A percentile compares a stretch with the other conserved stretches of the same genome.
Conservation (phyloP, 1,284 basidiomycete genomes). For the Neolentinus lepideus region DNA sequence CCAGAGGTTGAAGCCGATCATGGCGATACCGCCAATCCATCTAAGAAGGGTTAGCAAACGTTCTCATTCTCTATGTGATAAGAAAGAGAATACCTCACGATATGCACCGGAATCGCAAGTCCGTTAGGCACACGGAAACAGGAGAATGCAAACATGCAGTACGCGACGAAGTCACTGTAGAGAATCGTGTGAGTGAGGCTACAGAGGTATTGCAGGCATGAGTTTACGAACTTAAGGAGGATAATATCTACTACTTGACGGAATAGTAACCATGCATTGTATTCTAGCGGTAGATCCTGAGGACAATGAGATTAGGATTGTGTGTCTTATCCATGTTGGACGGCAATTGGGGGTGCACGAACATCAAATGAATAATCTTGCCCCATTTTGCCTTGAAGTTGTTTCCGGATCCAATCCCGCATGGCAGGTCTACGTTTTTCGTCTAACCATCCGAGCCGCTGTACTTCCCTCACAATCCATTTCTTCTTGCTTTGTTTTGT, state of each 20-base stretch:
- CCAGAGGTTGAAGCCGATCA: slow-evolving; percentile 97
- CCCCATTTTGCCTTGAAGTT: slow-evolving; percentile 92
- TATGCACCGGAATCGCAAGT: slow-evolving; percentile 68
- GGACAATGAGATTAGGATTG: slow-evolving; percentile 8
- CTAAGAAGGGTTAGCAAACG: slow-evolving; percentile 28
- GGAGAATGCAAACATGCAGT: slow-evolving; percentile 92
- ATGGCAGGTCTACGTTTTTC: slow-evolving; percentile 53
- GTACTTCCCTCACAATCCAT: slow-evolving; percentile 85
- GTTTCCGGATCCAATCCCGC: slow-evolving; percentile 78
- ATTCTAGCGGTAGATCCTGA: slow-evolving; percentile 75
- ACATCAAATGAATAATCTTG: slow-evolving; percentile 90
- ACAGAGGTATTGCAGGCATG: slow-evolving; percentile 4
- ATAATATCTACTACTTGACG: slow-evolving; percentile 93
- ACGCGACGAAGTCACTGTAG: slow-evolving; percentile 86
- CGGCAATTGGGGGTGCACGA: slow-evolving; percentile 19
- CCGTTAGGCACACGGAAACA: slow-evolving; percentile 80
- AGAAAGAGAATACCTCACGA: slow-evolving; percentile 53
- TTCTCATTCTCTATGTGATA: not conserved
- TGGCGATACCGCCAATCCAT: slow-evolving; percentile 79
- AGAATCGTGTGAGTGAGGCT: not conserved
- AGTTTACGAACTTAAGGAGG: slow-evolving; percentile 74
- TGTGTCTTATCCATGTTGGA: slow-evolving; percentile 7
- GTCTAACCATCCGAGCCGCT: slow-evolving; percentile 85
- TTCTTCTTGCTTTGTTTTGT: slow-evolving; percentile 91
- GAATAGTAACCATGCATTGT: slow-evolving; percentile 90